Conservation (phyloP, 768 basidiomycete genomes). For the Boletellus emodensis region DNA sequence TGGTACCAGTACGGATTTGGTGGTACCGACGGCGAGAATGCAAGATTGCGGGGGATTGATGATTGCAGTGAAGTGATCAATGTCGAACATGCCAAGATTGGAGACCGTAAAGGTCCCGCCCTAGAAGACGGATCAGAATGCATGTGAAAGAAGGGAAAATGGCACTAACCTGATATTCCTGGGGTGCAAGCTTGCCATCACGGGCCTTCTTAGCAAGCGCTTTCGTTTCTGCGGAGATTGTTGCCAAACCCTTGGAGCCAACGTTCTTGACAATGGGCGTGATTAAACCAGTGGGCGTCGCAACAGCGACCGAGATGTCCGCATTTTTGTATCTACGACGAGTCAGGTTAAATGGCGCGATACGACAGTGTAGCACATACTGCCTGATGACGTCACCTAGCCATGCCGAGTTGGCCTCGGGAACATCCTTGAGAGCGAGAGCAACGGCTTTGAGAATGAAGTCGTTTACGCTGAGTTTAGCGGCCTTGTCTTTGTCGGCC, state of each 20-base stretch:
- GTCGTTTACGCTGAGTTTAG: conserved; percentile 97
- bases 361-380: conserved; percentile 45
- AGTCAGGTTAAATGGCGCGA: neutral
- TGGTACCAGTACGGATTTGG: conserved; percentile 79
- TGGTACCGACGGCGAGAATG: conserved; percentile 92
- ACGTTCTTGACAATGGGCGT: conserved; percentile 96
- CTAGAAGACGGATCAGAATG: conserved; percentile 34
- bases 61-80: conserved; percentile 96
- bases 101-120: conserved; percentile 99
- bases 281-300: conserved; percentile 92
- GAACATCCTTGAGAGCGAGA: conserved; percentile 89
- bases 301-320: conserved; percentile 95
- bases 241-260: conserved; percentile 86
- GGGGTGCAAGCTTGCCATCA: conserved; percentile 91
- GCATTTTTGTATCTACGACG: conserved; percentile 82
- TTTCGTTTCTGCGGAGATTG: conserved; percentile 91
- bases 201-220: conserved; percentile 91
- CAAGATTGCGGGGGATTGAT: conserved; percentile 99
- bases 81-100: conserved; percentile 97
- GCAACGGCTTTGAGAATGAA: conserved; percentile 95
- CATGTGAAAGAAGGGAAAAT: neutral
- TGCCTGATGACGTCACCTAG: conserved; percentile 92
- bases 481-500: conserved; percentile 80
- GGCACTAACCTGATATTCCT: conserved; percentile 83
- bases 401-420: conserved; percentile 98